phyloP scores from a whole-genome alignment of 1,284 basidiomycete genomes.

The Inonotus obliquus region DNA sequence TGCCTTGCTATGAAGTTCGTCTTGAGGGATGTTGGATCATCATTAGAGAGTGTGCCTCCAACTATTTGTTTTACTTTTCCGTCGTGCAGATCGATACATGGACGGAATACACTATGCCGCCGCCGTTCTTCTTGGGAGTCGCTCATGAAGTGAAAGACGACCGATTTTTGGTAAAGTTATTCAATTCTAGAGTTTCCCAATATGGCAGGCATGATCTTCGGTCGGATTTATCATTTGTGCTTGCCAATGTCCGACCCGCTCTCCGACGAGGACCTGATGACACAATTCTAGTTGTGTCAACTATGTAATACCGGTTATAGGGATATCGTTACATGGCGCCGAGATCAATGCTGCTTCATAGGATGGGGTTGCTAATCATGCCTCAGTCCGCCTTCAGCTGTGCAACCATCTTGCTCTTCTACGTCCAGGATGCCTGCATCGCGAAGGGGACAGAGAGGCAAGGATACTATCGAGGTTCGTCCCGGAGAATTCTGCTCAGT shows the following conservation, averaged over 20 bases:
- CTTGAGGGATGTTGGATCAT: constrained; percentile 55
- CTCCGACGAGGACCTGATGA: too few relatives aligned
- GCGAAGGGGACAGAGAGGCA: not conserved
- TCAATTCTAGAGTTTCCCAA: too few relatives aligned
- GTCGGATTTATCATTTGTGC: too few relatives aligned
- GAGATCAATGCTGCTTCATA: too few relatives aligned
- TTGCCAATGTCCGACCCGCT: too few relatives aligned
- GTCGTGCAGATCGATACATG: constrained; percentile 96
- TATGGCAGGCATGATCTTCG: too few relatives aligned
- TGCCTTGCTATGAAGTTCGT: constrained; percentile 94
- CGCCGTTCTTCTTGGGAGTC: not conserved
- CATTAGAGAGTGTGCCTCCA: constrained; percentile 83
- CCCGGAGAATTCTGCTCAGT: not conserved
- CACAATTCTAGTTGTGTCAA: too few relatives aligned
- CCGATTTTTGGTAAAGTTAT: too few relatives aligned
- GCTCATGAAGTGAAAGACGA: not conserved
- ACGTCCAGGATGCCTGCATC: not conserved
- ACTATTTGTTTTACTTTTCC: constrained; percentile 98
- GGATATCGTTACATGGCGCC: too few relatives aligned
- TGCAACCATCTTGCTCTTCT: not conserved
- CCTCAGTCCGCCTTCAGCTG: too few relatives aligned
- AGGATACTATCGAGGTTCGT: constrained; percentile 1
- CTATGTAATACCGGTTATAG: too few relatives aligned
- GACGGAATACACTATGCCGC: constrained; percentile 58
- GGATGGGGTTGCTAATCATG: too few relatives aligned